Evolutionary conservation across 306 rosid species (phyloP).

Genomic region (Glycine soja): DNA sequence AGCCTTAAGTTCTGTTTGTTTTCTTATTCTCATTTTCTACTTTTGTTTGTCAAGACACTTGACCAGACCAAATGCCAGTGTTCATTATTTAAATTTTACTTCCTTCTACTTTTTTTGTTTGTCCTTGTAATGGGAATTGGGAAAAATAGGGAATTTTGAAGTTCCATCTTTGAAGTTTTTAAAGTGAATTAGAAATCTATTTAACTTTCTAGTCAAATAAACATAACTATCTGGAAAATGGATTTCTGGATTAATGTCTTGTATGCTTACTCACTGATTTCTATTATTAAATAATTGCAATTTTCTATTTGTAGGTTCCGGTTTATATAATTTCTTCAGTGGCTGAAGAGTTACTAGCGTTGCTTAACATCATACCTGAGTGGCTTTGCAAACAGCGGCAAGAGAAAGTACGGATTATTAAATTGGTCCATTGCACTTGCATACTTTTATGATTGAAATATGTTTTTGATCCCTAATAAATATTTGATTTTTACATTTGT

Average conservation of each 20-base stretch:
- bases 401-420: too few relatives aligned
- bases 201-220: conserved; percentile 8
- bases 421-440: too few relatives aligned
- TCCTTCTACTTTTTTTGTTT: conserved; percentile 2
- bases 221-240: conserved; percentile 24
- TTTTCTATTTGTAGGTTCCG: conserved; percentile 70
- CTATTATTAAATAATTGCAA: conserved; percentile 28
- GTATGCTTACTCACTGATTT: neutral
- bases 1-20: conserved; percentile 16
- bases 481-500: too few relatives aligned
- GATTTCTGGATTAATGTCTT: neutral
- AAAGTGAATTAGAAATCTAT: conserved; percentile 5
- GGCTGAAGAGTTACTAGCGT: conserved; percentile 81
- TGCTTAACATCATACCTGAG: conserved; percentile 78
- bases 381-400: conserved; percentile 49
- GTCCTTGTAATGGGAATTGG: conserved; percentile 5
- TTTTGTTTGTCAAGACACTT: neutral
- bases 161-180: neutral
- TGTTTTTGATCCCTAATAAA: too few relatives aligned
- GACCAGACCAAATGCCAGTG: conserved; percentile 2
- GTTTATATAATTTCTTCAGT: conserved; percentile 81
- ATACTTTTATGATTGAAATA: neutral
- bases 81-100: neutral
- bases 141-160: neutral
- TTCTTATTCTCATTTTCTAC: conserved; percentile 18